Base-by-base conservation (phyloP, 345 rosid genomes). In the Rhodomyrtus tomentosa region DNA sequence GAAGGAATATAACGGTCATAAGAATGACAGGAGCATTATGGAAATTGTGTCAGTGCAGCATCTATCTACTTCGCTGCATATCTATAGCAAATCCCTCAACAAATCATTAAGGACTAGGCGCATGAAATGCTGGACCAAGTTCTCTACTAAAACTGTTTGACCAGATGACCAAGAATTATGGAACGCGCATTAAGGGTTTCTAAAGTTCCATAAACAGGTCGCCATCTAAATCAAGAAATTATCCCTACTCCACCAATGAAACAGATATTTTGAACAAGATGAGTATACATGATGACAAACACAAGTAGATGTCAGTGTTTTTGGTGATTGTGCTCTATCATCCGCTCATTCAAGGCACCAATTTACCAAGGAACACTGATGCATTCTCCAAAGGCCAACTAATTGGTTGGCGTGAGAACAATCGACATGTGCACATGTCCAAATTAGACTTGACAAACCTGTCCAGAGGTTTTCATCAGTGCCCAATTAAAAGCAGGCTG, bases 401-500 rank as follows among this genome's bases (percentile, higher is more conserved):
- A 58, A 58, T 27, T 58, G 27, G 36, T 25, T 62, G 42, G 42
- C 0, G 2, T 62, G 18, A 16, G 42, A 62, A 62, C 0, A 16
- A 62, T 32, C 2, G 76, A 62, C 76, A 62, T 16, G 24, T 16
- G 76, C 76, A n/a, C n/a, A n/a, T 16, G 24, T 32, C 76, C 76
- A 62, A 62, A 0, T 62, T 62, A 32, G 76, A 62, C 42, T 62
- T 22, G 4, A 85, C 80, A 90, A 80, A 97, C 99, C 98, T 93
- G 95, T 79, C 90, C 94, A 85, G 95, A 93, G 86, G 94, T 94
- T 91, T 90, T 97, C 79, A 86, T 92, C 74, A 96, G 86, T 50
- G 98, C 98, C 98, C 98, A 96, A 89, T 97, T 98, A 88, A 98
- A 98, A 83, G 91, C 99, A 92, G 99, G 99, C 85, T 95, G 99